These are phyloP conservation scores for Saksenaea vasiformis DNA, from an alignment of 371 early-diverging fungal genomes.

Conservation along the genomic window DNA sequence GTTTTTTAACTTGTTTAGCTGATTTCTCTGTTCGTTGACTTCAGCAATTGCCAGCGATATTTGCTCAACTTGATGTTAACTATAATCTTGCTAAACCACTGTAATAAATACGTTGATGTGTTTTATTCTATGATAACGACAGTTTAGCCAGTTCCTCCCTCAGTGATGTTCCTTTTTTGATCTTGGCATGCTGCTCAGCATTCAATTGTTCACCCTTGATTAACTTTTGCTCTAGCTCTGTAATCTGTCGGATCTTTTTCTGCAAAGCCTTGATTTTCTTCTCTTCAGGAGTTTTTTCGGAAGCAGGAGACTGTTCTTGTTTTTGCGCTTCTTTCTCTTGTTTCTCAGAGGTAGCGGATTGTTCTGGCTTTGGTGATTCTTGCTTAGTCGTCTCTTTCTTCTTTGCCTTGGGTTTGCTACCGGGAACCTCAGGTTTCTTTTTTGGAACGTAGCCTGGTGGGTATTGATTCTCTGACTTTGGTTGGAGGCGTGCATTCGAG, in stretches of 20 bases:
- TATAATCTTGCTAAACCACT: too few relatives aligned
- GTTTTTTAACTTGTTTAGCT: too few relatives aligned
- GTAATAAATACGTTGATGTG: too few relatives aligned
- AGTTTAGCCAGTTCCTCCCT: slow-evolving; percentile 26
- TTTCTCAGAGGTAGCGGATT: neutral
- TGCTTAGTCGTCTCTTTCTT: slow-evolving; percentile 18
- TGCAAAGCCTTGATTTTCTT: slow-evolving; percentile 24
- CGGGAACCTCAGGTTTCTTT: slow-evolving; percentile 17
- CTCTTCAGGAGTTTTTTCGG: slow-evolving; percentile 15
- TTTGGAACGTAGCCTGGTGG: slow-evolving; percentile 15
- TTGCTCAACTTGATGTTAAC: too few relatives aligned
- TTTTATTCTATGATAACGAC: neutral
- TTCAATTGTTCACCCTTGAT: slow-evolving; percentile 19
- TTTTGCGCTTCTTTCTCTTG: neutral
- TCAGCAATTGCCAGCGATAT: too few relatives aligned
- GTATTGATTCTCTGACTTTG: slow-evolving; percentile 20
- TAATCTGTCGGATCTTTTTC: slow-evolving; percentile 23
- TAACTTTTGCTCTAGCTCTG: slow-evolving; percentile 21
- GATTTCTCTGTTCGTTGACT: too few relatives aligned
- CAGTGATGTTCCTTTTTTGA: slow-evolving; percentile 33
- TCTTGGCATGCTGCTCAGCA: slow-evolving; percentile 27
- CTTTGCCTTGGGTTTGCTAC: neutral
- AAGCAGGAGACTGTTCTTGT: slow-evolving; percentile 2
- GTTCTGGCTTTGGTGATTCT: neutral
- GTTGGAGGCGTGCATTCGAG: slow-evolving; percentile 48